Conservation (phyloP, 768 basidiomycete species). For the Psilocybe sp. region DNA sequence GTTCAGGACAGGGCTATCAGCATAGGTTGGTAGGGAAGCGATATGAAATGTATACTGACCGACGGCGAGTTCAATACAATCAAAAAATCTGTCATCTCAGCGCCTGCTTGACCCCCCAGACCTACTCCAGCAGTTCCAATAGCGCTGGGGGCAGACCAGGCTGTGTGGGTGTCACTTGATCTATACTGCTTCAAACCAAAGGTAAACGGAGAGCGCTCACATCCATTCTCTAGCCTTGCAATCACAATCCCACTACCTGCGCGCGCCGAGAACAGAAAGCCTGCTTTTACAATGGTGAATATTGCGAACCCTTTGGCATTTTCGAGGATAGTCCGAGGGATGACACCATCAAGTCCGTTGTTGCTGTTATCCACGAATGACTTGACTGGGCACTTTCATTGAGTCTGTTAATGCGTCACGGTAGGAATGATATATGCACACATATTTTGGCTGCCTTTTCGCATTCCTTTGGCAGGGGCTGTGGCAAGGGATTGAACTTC, state of each 20-base stretch:
- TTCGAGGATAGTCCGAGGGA: slow-evolving; percentile 47
- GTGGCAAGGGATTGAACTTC: slow-evolving; percentile 43
- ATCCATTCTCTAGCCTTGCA: slow-evolving; percentile 74
- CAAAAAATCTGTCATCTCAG: slow-evolving; percentile 89
- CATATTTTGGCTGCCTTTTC: slow-evolving; percentile 86
- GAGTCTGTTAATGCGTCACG: background rate
- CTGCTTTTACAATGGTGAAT: slow-evolving; percentile 84
- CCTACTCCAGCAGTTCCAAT: slow-evolving; percentile 93
- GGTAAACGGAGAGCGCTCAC: slow-evolving; percentile 42
- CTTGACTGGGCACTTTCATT: slow-evolving; percentile 47
- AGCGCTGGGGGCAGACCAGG: slow-evolving; percentile 93
- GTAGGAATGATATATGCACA: slow-evolving; percentile 28
- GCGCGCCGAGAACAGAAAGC: slow-evolving; percentile 69
- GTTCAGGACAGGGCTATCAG: slow-evolving; percentile 4
- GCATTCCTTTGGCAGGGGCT: slow-evolving; percentile 78
- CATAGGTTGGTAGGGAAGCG: background rate
- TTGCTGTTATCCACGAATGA: slow-evolving; percentile 81
- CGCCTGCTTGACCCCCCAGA: slow-evolving; percentile 79
- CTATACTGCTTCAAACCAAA: background rate
- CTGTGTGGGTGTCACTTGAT: slow-evolving; percentile 31
- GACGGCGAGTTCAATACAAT: slow-evolving; percentile 83
- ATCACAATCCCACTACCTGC: slow-evolving; percentile 90
- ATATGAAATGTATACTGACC: slow-evolving; percentile 37
- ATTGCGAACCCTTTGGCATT: slow-evolving; percentile 80
- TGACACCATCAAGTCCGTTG: slow-evolving; percentile 79